Evolutionary conservation across 345 rosid species (phyloP).

Genomic region (Barbarea vulgaris): DNA sequence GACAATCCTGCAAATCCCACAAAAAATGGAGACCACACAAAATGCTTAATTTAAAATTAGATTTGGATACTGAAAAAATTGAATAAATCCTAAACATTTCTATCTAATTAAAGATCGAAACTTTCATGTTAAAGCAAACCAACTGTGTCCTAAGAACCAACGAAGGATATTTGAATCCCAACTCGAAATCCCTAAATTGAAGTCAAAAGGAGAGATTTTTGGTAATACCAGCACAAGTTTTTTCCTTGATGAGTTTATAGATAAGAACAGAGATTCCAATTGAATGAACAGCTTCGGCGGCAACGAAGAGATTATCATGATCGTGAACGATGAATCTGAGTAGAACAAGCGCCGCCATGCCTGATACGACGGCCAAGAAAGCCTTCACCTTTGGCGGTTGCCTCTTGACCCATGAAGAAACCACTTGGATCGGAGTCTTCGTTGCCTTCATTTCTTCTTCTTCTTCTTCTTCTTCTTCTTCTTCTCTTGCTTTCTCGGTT

Average conservation of each 20-base stretch:
- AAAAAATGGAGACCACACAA: neutral
- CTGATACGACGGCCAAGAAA: conserved; percentile 76
- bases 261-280: conserved; percentile 81
- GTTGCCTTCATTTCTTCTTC: conserved; percentile 53
- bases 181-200: neutral
- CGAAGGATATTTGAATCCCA: neutral
- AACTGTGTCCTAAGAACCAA: neutral
- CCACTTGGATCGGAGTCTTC: conserved; percentile 58
- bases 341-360: conserved; percentile 76
- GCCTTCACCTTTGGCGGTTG: conserved; percentile 94
- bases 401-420: conserved; percentile 73
- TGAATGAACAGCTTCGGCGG: conserved; percentile 92
- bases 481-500: neutral
- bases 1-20: conserved; percentile 69
- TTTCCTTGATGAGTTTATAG: conserved; percentile 88
- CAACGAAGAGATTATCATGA: conserved; percentile 92
- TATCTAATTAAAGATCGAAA: neutral
- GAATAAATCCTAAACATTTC: neutral
- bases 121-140: neutral
- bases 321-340: conserved; percentile 88
- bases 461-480: neutral
- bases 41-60: no score
- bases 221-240: conserved; percentile 75
- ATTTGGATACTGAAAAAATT: no score
- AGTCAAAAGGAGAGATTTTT: neutral